phyloP scores from a whole-genome alignment of 805 yeast genomes.

The Sugiyamaella chiloensis region DNA sequence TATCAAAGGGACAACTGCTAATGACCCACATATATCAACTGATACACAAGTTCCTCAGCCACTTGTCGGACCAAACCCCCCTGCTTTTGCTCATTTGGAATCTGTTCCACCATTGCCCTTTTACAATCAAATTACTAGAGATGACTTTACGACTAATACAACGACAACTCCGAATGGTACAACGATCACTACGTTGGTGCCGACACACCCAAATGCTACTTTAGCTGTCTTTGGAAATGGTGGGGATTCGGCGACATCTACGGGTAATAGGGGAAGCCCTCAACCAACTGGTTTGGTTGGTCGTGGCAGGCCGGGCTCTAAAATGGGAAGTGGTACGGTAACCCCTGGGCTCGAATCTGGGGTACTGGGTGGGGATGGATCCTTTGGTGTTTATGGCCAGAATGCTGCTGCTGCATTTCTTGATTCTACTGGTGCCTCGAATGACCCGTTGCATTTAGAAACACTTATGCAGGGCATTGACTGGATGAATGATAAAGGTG shows the following conservation, averaged over 20 bases:
- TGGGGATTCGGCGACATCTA: background rate
- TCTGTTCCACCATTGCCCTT: conserved; percentile 75
- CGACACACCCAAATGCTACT: conserved; percentile 39
- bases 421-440: conserved; percentile 27
- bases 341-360: background rate
- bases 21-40: conserved; percentile 7
- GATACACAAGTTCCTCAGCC: conserved; percentile 18
- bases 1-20: conserved; percentile 19
- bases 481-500: conserved; percentile 78
- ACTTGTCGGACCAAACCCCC: conserved; percentile 27
- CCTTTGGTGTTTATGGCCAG: background rate
- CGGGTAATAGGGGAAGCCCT: background rate
- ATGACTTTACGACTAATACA: conserved; percentile 79
- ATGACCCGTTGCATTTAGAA: conserved; percentile 29
- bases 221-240: conserved; percentile 11
- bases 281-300: background rate
- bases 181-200: conserved; percentile 82
- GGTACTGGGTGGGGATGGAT: background rate
- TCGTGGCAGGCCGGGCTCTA: background rate
- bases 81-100: conserved; percentile 24
- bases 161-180: conserved; percentile 92
- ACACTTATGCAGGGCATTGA: conserved; percentile 63
- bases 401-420: conserved; percentile 17
- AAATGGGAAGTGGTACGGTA: background rate
- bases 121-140: conserved; percentile 84